Evolutionary conservation across 1,284 basidiomycete species (phyloP).

Genomic region (Cutaneotrichosporon curvatum): DNA sequence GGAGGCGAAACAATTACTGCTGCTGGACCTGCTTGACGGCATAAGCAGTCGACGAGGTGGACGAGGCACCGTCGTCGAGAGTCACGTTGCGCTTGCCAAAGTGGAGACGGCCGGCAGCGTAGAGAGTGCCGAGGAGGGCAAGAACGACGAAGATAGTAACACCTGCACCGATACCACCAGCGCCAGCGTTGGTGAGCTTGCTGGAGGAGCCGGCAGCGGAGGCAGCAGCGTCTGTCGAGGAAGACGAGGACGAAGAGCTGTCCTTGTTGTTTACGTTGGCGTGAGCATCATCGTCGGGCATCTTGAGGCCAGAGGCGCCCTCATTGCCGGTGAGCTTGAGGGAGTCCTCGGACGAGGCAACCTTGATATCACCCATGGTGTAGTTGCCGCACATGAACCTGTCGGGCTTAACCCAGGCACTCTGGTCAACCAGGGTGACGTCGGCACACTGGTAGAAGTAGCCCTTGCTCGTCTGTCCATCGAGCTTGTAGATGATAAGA

Average conservation of each 20-base stretch:
- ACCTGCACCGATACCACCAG: constrained; percentile 13
- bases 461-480: constrained; percentile 8
- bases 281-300: too few species aligned
- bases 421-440: constrained; percentile 24
- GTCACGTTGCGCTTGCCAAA: constrained; percentile 5
- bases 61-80: constrained; percentile 3
- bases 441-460: constrained; percentile 30
- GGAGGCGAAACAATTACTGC: too few species aligned
- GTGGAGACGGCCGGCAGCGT: constrained; percentile 2
- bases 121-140: constrained; percentile 7
- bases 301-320: not conserved
- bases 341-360: not conserved
- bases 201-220: not conserved
- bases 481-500: constrained; percentile 25
- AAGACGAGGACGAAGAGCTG: not conserved
- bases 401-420: not conserved
- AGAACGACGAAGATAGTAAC: constrained; percentile 7
- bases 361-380: not conserved
- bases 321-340: not conserved
- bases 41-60: not conserved
- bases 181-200: constrained; percentile 4
- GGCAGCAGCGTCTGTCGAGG: not conserved
- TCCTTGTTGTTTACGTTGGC: not conserved
- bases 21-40: not conserved
- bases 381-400: constrained; percentile 10